A percentile compares a stretch with the other conserved stretches of the same genome.
Evolutionary conservation across 2,329 filamentous ascomycete species (phyloP).

Genomic region (Exophiala spinifera): DNA sequence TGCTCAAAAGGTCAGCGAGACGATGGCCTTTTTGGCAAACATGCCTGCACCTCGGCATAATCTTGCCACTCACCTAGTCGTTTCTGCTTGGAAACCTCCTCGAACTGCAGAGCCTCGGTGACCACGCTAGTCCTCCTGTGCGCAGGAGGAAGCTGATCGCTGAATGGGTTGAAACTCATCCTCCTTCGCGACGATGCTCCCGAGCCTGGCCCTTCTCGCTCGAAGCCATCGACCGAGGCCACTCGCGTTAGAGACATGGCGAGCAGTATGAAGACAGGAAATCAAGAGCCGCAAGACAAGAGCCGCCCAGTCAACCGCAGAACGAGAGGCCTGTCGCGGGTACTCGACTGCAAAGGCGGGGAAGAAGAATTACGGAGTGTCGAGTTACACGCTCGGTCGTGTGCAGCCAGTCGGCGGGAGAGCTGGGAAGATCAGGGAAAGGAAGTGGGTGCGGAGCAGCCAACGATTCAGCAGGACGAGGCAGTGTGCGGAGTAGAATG

Average conservation of each 20-base stretch:
- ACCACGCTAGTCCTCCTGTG: constrained; percentile 31
- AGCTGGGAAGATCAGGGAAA: background rate
- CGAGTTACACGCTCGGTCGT: background rate
- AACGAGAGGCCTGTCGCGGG: background rate
- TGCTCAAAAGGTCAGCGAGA: constrained; percentile 36
- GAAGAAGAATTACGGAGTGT: constrained; percentile 18
- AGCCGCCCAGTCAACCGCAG: background rate
- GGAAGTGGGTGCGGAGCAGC: background rate
- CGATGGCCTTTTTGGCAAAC: background rate
- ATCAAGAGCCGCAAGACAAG: background rate
- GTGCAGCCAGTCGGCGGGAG: background rate
- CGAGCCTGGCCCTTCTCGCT: constrained; percentile 33
- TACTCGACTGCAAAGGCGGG: background rate
- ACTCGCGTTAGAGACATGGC: constrained; percentile 44
- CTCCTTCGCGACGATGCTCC: constrained; percentile 36
- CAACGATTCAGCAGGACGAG: background rate
- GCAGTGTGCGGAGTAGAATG: background rate
- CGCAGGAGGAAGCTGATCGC: constrained; percentile 37
- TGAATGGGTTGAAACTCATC: constrained; percentile 44
- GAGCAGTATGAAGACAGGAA: constrained; percentile 2
- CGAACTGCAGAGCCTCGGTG: constrained; percentile 20
- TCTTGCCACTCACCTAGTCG: constrained; percentile 47
- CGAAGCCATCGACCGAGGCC: constrained; percentile 45
- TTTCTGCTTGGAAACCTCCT: constrained; percentile 52
- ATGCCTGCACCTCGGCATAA: background rate